phyloP scores from a whole-genome alignment of 768 basidiomycete genomes.

The Pisolithus marmoratus region DNA sequence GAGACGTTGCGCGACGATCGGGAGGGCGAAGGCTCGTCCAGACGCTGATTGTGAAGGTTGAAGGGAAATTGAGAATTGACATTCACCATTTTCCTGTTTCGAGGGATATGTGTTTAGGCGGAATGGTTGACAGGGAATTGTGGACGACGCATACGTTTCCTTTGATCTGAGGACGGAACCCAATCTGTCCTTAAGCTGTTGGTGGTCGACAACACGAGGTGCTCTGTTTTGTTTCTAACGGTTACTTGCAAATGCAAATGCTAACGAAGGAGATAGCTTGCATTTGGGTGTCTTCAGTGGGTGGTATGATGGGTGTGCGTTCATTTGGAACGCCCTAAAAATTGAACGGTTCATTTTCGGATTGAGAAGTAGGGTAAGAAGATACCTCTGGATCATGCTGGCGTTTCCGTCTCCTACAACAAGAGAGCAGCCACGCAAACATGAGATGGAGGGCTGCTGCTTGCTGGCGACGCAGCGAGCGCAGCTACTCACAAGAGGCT shows the following conservation, averaged over 20 bases:
- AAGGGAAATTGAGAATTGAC: conserved; percentile 57
- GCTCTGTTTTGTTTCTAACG: conserved; percentile 11
- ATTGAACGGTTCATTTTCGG: not conserved
- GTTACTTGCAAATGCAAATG: not conserved
- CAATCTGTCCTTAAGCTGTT: conserved; percentile 45
- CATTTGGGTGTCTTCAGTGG: conserved; percentile 20
- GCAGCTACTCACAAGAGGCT: not conserved
- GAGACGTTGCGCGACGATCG: conserved; percentile 31
- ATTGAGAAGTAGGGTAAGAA: conserved; percentile 6
- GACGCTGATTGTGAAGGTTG: conserved; percentile 44
- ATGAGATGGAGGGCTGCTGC: conserved; percentile 10
- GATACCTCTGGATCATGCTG: conserved; percentile 8
- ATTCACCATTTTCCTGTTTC: conserved; percentile 63
- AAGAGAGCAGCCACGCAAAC: conserved; percentile 23
- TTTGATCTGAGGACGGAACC: conserved; percentile 53
- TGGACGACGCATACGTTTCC: conserved; percentile 42
- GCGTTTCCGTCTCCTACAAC: conserved; percentile 22
- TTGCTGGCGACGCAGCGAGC: not conserved
- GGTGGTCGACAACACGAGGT: conserved; percentile 39
- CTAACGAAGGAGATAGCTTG: conserved; percentile 5
- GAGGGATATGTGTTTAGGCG: not conserved
- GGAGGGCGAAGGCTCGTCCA: conserved; percentile 21
- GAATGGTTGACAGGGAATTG: not conserved
- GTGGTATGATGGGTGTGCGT: conserved; percentile 25
- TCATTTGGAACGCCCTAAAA: conserved; percentile 16